Conservation (phyloP, 108 stramenopile species). For the Cyclotella atomus region DNA sequence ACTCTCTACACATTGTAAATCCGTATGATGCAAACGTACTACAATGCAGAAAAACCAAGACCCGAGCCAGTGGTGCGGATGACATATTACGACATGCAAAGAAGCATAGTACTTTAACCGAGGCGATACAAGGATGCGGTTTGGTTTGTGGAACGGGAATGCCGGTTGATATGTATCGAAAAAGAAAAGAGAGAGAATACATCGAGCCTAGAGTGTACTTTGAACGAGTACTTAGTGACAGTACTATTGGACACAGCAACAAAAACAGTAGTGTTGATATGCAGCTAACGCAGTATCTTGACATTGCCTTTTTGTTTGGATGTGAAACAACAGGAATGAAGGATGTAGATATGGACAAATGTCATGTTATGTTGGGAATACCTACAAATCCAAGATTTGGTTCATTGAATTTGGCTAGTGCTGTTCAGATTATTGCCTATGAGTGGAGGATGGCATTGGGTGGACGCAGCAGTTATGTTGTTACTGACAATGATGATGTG, state of each 20-base stretch:
- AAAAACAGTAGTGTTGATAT: too few species aligned
- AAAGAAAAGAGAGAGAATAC: conserved; percentile 32
- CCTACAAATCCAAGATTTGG: conserved; percentile 72
- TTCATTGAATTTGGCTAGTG: conserved; percentile 69
- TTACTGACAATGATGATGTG: too few species aligned
- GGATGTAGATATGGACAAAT: conserved; percentile 49
- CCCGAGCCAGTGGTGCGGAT: conserved; percentile 62
- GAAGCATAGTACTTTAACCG: conserved; percentile 36
- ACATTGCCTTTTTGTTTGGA: conserved; percentile 67
- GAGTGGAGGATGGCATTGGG: conserved; percentile 64
- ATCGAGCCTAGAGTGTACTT: conserved; percentile 56
- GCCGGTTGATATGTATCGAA: conserved; percentile 64
- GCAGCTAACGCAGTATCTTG: neutral
- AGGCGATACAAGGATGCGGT: conserved; percentile 45
- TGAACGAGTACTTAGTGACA: conserved; percentile 20
- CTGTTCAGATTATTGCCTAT: conserved; percentile 75
- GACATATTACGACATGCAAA: conserved; percentile 55
- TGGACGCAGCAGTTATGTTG: too few species aligned
- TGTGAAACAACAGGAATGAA: conserved; percentile 64
- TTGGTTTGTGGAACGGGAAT: conserved; percentile 69
- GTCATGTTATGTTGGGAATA: conserved; percentile 66
- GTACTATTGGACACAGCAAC: neutral
- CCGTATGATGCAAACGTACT: conserved; percentile 59
- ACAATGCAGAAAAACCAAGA: conserved; percentile 39
- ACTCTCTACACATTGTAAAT: conserved; percentile 51